These are phyloP conservation scores for Hortaea werneckii DNA, from an alignment of 2,329 filamentous ascomycete species.

Conservation along the genomic window DNA sequence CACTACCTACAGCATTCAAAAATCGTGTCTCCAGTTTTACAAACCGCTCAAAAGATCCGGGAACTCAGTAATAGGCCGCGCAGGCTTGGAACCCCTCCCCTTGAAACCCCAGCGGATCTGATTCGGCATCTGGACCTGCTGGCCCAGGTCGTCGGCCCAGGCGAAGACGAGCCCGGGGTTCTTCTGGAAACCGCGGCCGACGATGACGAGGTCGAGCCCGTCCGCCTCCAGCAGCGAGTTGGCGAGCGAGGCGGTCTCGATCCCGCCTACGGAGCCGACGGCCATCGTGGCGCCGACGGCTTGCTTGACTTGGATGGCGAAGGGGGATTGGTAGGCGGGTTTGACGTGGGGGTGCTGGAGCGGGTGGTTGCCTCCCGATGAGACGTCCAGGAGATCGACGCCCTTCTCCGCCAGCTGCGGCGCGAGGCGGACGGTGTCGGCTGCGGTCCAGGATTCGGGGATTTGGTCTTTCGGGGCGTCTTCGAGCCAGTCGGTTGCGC, in stretches of 20 bases:
- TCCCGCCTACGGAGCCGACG: constrained; percentile 65
- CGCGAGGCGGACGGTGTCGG: constrained; percentile 55
- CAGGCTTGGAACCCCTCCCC: constrained; percentile 32
- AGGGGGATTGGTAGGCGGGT: constrained; percentile 63
- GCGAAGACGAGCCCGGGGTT: constrained; percentile 70
- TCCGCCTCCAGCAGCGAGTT: constrained; percentile 45
- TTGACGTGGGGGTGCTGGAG: constrained; percentile 47
- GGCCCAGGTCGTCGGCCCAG: constrained; percentile 61
- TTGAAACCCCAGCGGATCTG: constrained; percentile 56
- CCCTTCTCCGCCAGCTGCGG: constrained; percentile 58
- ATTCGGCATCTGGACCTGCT: constrained; percentile 60
- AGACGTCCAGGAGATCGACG: constrained; percentile 76
- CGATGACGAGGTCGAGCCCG: constrained; percentile 57
- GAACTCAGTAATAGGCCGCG: constrained; percentile 12
- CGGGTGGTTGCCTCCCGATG: constrained; percentile 59
- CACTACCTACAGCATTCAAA: no score
- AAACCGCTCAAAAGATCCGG: no score
- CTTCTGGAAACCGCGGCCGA: constrained; percentile 68
- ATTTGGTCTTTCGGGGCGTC: constrained; percentile 39
- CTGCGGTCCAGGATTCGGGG: constrained; percentile 55
- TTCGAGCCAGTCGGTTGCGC: constrained; percentile 68
- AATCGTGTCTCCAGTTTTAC: no score
- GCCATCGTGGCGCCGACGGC: constrained; percentile 61
- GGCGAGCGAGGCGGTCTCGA: constrained; percentile 60
- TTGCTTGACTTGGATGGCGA: constrained; percentile 62